phyloP scores from a whole-genome alignment of 1,139 yeast genomes.

The Kurtzmaniella quercitrusa region DNA sequence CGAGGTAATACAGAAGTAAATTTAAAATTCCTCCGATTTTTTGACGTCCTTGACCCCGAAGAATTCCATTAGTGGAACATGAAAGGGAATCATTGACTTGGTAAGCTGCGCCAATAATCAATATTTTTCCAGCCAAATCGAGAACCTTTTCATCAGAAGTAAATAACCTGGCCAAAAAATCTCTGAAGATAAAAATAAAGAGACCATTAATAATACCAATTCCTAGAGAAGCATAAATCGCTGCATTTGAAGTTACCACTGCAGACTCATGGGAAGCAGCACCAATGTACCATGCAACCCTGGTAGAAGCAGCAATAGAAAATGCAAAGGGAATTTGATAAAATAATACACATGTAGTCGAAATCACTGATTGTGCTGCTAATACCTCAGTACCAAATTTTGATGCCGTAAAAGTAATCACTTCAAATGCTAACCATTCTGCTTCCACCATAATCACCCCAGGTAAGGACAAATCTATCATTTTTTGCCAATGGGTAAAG shows the following conservation, averaged over 20 bases:
- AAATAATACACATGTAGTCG: slow-evolving; percentile 63
- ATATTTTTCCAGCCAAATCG: slow-evolving; percentile 45
- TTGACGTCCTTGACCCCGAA: slow-evolving; percentile 69
- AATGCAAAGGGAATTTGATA: slow-evolving; percentile 76
- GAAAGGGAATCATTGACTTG: slow-evolving; percentile 55
- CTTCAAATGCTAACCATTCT: slow-evolving; percentile 68
- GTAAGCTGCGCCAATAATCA: slow-evolving; percentile 53
- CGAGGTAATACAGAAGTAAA: slow-evolving; percentile 49
- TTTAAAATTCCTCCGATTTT: slow-evolving; percentile 60
- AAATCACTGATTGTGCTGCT: slow-evolving; percentile 70
- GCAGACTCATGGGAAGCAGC: slow-evolving; percentile 58
- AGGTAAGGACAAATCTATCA: slow-evolving; percentile 52
- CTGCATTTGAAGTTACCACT: slow-evolving; percentile 35
- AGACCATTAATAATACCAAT: slow-evolving; percentile 42
- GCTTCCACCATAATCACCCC: slow-evolving; percentile 66
- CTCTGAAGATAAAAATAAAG: slow-evolving; percentile 34
- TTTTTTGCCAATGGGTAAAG: slow-evolving; percentile 48
- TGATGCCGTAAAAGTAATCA: slow-evolving; percentile 58
- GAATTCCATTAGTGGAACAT: slow-evolving; percentile 54
- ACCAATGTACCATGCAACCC: slow-evolving; percentile 76
- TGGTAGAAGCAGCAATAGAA: slow-evolving; percentile 69
- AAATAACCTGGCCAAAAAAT: slow-evolving; percentile 42
- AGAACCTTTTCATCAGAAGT: slow-evolving; percentile 49
- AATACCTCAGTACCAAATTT: slow-evolving; percentile 61
- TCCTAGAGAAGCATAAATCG: slow-evolving; percentile 35